Base-by-base conservation (phyloP, 768 basidiomycete genomes). In the Lactarius trivialis region DNA sequence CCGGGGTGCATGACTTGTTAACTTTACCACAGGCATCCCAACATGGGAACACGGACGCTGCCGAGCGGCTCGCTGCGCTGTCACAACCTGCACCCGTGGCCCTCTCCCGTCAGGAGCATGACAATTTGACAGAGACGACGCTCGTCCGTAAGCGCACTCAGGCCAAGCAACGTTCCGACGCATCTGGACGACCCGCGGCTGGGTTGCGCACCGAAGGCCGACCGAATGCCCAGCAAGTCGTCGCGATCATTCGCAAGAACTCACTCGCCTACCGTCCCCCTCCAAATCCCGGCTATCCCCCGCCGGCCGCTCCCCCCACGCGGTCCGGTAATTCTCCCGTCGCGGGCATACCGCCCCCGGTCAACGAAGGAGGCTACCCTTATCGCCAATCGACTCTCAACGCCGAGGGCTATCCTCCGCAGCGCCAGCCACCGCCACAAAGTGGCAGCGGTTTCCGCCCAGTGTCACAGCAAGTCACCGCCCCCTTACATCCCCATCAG, bases 21-120 rank as follows among this genome's bases (percentile, higher is more conserved):
- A 12, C 32, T 56, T 4, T 50, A 24, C 30, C 12, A 12, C 70
- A 91, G 85, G 94, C 95, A 0, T 76, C 84, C 21, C 77, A 83
- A 24, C 86, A 91, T 58, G 88, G 88, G 2, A 96, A 96, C 70
- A 65, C 78, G 1, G 96, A 98, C 68, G 96, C 96, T 0, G 69
- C 73, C 2, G 84, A 85, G 19, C 86, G 94, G 1, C 77, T 97
- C 33, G 70, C 73, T 0, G 94, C 89, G 0, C 78, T 97, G 12
- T 79, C 81, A 0, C 78, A 82, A 41, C 80, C 86, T 0, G 73
- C 77, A 0, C 87, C 88, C 0, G 82, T 82, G 49, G 72, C 83
- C 0, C 79, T 98, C 21, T 88, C 89, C 0, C 78, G 93, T 21
- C 78, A 83, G 59, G 89, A 96, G 65, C 93, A 97, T 75, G 85